These are phyloP conservation scores for Trichoderma semiorbis DNA, from an alignment of 2,329 filamentous ascomycete genomes.

Conservation along the genomic window DNA sequence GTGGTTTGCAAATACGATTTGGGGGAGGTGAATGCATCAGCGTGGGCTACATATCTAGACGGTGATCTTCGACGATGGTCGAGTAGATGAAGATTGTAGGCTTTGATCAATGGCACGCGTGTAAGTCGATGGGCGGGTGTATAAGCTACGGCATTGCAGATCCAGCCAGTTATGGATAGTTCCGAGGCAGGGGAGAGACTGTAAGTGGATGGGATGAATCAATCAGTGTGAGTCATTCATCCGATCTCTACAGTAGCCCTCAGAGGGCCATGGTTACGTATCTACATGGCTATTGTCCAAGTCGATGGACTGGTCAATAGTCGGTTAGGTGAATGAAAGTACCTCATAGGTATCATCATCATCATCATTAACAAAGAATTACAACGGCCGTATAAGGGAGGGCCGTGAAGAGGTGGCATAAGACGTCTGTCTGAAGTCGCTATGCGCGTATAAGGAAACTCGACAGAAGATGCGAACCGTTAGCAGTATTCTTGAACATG, in stretches of 20 bases:
- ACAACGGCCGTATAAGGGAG: not conserved
- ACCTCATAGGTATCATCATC: not conserved
- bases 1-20: not conserved
- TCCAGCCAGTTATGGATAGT: not conserved
- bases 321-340: not conserved
- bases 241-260: not conserved
- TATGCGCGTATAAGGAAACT: not conserved
- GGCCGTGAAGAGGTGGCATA: not conserved
- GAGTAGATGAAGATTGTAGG: not conserved
- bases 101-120: no score
- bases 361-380: not conserved
- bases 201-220: not conserved
- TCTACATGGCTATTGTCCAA: not conserved
- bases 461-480: not conserved
- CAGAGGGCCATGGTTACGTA: no score
- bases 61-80: not conserved
- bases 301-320: no score
- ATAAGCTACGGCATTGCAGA: not conserved
- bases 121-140: not conserved
- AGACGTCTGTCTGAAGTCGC: not conserved
- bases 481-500: constrained; percentile 29
- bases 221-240: not conserved
- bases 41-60: not conserved
- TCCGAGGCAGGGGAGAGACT: not conserved
- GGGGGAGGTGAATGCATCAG: not conserved